Conservation (phyloP, 805 yeast species). For the Teunomyces funiuensis region DNA sequence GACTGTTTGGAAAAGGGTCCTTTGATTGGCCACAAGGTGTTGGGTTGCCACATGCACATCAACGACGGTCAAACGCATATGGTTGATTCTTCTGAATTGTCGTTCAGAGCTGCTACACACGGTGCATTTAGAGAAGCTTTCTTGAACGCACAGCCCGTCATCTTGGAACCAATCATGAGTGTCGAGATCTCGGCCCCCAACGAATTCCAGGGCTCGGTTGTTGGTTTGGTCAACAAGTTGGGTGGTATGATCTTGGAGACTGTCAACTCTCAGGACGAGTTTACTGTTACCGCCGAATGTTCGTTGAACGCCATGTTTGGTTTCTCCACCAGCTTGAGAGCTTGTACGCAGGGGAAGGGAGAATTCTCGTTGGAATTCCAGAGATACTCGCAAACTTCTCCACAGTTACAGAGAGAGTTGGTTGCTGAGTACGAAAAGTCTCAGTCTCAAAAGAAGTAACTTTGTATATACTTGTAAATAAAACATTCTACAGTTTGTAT, state of each 20-base stretch:
- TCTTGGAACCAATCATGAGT: conserved; percentile 95
- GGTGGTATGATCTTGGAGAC: conserved; percentile 93
- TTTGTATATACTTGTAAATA: conserved; percentile 5
- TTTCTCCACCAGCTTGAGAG: conserved; percentile 91
- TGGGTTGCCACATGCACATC: conserved; percentile 89
- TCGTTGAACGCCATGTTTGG: conserved; percentile 97
- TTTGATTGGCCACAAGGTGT: conserved; percentile 87
- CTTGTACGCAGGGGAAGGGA: conserved; percentile 98
- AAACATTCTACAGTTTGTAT: not conserved
- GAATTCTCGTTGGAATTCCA: conserved; percentile 95
- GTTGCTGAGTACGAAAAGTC: conserved; percentile 68
- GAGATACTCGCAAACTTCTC: conserved; percentile 86
- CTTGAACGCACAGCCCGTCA: conserved; percentile 76
- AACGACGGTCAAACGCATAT: conserved; percentile 97
- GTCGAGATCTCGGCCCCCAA: conserved; percentile 91
- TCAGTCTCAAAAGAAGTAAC: conserved; percentile 19
- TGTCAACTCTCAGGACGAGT: conserved; percentile 91
- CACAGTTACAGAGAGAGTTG: conserved; percentile 86
- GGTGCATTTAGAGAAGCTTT: conserved; percentile 93
- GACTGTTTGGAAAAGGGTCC: conserved; percentile 97
- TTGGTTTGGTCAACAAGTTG: conserved; percentile 87
- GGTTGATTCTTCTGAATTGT: conserved; percentile 94
- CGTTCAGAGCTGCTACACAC: conserved; percentile 90
- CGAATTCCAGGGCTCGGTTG: conserved; percentile 93
- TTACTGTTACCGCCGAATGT: conserved; percentile 90